phyloP scores from a whole-genome alignment of 495 filamentous ascomycete genomes.

The Ramalina intermedia region DNA sequence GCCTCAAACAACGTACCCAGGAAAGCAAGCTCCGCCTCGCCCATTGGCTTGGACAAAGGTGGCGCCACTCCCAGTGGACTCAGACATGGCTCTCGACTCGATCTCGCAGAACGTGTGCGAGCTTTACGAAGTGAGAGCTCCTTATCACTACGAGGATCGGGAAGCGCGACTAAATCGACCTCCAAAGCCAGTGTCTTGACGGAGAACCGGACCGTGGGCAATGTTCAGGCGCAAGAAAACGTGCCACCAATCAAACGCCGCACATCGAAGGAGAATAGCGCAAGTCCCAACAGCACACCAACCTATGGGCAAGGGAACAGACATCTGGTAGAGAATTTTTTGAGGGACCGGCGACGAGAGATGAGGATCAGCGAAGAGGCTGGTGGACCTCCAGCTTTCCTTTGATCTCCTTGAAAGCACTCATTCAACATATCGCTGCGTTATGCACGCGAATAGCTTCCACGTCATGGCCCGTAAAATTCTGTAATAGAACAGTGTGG shows the following conservation, averaged over 20 bases:
- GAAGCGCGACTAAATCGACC: background rate
- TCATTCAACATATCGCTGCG: background rate
- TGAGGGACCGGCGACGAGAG: constrained; percentile 9
- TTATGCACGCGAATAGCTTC: too few relatives aligned
- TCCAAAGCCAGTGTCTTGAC: background rate
- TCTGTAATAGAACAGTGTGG: too few relatives aligned
- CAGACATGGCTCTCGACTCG: constrained; percentile 7
- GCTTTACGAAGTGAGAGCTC: constrained; percentile 11
- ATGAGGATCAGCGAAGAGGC: constrained; percentile 10
- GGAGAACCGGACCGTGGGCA: background rate
- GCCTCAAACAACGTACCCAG: background rate
- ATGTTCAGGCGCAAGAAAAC: too few relatives aligned
- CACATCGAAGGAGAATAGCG: background rate
- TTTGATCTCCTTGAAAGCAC: constrained; percentile 1
- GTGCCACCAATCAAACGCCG: background rate
- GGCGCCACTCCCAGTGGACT: background rate
- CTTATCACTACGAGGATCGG: background rate
- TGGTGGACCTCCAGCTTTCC: constrained; percentile 6
- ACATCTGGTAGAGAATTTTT: constrained; percentile 12
- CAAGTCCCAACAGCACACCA: background rate
- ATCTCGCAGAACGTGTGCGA: constrained; percentile 13
- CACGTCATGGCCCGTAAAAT: too few relatives aligned
- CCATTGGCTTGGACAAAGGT: constrained; percentile 1
- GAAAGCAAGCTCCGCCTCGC: constrained; percentile 1
- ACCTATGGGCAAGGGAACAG: background rate